Evolutionary conservation across 257 asterid species (phyloP).

Genomic region (Euphrasia confusa): DNA sequence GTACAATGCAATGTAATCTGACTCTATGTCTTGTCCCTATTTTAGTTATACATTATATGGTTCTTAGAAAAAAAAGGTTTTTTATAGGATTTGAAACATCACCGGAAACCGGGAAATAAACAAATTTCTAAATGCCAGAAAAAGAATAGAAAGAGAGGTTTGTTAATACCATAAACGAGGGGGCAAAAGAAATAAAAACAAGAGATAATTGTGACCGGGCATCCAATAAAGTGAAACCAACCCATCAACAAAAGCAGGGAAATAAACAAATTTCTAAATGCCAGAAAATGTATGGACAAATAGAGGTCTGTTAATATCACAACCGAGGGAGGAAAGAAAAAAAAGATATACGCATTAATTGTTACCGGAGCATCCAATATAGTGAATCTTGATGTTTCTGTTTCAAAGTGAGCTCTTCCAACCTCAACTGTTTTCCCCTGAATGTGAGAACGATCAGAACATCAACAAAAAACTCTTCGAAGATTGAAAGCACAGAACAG

Average conservation of each 20-base stretch:
- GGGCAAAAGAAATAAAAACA: background rate
- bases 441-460: background rate
- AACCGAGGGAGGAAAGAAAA: background rate
- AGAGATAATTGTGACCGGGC: too few species aligned
- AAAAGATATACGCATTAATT: background rate
- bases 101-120: too few species aligned
- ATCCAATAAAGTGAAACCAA: background rate
- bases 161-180: background rate
- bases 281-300: background rate
- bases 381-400: slow-evolving; percentile 88
- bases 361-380: slow-evolving; percentile 97
- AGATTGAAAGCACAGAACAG: slow-evolving; percentile 10
- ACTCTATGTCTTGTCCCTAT: too few species aligned
- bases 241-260: background rate
- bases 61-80: too few species aligned
- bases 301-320: background rate
- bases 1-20: too few species aligned
- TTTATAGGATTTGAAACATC: too few species aligned
- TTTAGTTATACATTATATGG: too few species aligned
- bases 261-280: background rate
- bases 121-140: too few species aligned
- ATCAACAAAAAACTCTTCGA: slow-evolving; percentile 15
- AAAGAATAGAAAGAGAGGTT: background rate
- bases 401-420: slow-evolving; percentile 98
- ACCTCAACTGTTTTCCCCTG: slow-evolving; percentile 98